phyloP scores from a whole-genome alignment of 1,284 basidiomycete genomes.

The Sanghuangporus baumii region DNA sequence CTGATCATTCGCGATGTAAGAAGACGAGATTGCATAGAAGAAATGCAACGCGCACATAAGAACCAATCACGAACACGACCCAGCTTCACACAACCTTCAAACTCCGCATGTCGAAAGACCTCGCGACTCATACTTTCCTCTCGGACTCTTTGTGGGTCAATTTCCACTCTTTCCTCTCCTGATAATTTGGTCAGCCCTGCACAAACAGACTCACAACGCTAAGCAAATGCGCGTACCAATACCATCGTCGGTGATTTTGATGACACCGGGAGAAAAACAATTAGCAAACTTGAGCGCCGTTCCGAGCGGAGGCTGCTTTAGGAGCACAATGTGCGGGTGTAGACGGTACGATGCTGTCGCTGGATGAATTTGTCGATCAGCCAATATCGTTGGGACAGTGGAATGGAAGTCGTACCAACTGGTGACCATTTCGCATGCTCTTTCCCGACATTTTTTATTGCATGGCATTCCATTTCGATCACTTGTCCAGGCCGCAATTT shows the following conservation, averaged over 20 bases:
- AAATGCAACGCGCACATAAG: conserved; percentile 57
- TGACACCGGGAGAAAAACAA: conserved; percentile 90
- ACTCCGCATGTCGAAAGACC: conserved; percentile 89
- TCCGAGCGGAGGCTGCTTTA: conserved; percentile 37
- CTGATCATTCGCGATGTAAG: conserved; percentile 34
- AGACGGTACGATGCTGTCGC: conserved; percentile 95
- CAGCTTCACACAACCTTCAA: conserved; percentile 80
- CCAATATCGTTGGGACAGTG: not conserved
- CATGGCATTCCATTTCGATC: conserved; percentile 85
- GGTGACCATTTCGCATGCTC: conserved; percentile 98
- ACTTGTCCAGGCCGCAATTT: conserved; percentile 90
- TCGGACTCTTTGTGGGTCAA: conserved; percentile 63
- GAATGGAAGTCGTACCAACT: conserved; percentile 62
- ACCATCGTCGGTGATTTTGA: conserved; percentile 54
- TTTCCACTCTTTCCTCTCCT: conserved; percentile 41
- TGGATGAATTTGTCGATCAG: conserved; percentile 26
- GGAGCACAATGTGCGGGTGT: conserved; percentile 80
- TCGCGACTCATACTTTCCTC: conserved; percentile 92
- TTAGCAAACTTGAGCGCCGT: conserved; percentile 73
- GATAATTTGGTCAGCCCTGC: not conserved
- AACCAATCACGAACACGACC: conserved; percentile 91
- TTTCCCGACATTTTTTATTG: conserved; percentile 91
- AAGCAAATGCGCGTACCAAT: conserved; percentile 26
- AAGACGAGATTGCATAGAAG: not conserved
- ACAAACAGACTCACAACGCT: not conserved